Base-by-base conservation (phyloP, 768 basidiomycete species). In the Suillus plorans region DNA sequence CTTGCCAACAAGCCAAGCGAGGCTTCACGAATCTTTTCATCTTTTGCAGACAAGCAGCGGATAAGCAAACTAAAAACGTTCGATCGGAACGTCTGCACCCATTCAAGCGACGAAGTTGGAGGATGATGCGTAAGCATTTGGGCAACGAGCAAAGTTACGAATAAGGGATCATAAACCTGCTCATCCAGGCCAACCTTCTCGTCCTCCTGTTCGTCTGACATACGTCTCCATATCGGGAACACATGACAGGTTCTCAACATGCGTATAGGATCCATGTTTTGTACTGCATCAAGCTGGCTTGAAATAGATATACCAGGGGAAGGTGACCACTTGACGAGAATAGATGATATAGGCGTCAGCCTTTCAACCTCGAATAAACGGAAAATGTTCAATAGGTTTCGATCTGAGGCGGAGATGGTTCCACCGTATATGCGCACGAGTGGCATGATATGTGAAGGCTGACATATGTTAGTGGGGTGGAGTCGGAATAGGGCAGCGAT, bases 381-480 rank as follows among this genome's bases (percentile, higher is more conserved):
- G 79, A 96, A 90, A 62, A 97, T 84, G 1, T 86, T 84, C 5
- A 97, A 78, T 2, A 98, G 79, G 36, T 80, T 78, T 34, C 83
- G 80, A 72, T 98, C 96, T 2, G 89, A 68, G 1, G 66, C 58
- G 0, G 87, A 84, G n/a, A 91, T 73, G 0, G 91, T 91, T 1
- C 91, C 96, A 10, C 84, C 77, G 73, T 98, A 98, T 1, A 95
- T 78, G 22, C 77, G 79, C 52, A 91, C 76, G 42, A 99, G 80
- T 1, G 92, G 93, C 55, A 92, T 88, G 52, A 96, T 77, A 68
- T 96, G 93, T 4, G 86, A 89, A 12, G 89, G 83, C 73, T 97
- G 96, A 70, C 92, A 96, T 2, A 94, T 90, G 69, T 94, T 94
- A 14, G 81, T 76, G 0, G 95, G 92, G 70, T 95, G 89, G 16